phyloP scores from a whole-genome alignment of 768 basidiomycete species.

The Boletus barrowsii region DNA sequence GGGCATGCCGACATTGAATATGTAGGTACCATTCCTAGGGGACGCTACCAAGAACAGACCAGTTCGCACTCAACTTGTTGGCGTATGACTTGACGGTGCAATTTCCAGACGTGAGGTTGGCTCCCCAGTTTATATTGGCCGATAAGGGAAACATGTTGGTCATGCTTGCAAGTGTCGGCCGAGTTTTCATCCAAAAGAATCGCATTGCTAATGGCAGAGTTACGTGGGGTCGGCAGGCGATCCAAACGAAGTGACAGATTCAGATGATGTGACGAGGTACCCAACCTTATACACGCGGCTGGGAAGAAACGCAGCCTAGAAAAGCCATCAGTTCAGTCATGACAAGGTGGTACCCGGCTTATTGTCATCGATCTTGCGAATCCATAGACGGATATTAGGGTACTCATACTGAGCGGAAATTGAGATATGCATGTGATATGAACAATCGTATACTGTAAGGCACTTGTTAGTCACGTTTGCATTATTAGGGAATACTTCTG shows the following conservation, averaged over 20 bases:
- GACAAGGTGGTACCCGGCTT: conserved; percentile 19
- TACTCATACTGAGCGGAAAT: conserved; percentile 43
- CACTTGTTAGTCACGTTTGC: conserved; percentile 38
- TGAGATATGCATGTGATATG: not conserved
- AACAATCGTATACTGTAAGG: not conserved
- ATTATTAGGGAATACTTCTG: conserved; percentile 8
- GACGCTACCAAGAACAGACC: no score
- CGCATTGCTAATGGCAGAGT: conserved; percentile 18
- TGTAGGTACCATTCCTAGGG: no score
- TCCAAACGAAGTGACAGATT: conserved; percentile 18
- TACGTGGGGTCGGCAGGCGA: conserved; percentile 26
- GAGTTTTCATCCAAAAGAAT: conserved; percentile 52
- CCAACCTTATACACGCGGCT: conserved; percentile 55
- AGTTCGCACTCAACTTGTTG: not conserved
- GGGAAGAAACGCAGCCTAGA: conserved; percentile 55
- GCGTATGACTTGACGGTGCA: conserved; percentile 39
- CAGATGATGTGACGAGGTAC: conserved; percentile 44
- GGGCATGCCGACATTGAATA: no score
- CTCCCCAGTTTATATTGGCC: conserved; percentile 53
- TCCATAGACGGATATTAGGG: conserved; percentile 43
- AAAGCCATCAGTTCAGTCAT: not conserved
- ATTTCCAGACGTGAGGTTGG: conserved; percentile 37
- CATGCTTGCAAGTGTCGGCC: conserved; percentile 35
- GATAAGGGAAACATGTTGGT: no score
- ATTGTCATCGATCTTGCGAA: no score